Percentiles rank a stretch among this genome's conserved stretches.
Evolutionary conservation across 2,329 filamentous ascomycete genomes (phyloP).

Genomic region (Fusarium proliferatum): DNA sequence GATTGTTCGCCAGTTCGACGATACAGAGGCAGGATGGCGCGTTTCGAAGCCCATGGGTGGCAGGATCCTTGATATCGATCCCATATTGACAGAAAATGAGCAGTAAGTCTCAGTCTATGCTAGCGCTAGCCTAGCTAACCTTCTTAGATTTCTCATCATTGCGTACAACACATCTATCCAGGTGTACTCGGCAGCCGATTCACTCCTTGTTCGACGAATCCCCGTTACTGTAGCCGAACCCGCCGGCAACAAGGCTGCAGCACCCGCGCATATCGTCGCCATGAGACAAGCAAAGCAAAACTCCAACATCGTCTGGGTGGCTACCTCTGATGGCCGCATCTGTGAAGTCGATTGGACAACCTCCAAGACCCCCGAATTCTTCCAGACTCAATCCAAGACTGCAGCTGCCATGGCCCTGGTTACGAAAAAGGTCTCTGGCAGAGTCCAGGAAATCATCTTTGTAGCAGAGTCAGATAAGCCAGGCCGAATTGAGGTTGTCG

Average conservation of each 20-base stretch:
- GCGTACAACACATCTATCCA: constrained; percentile 80
- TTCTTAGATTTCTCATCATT: constrained; percentile 75
- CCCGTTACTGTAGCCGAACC: constrained; percentile 55
- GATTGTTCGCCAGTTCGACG: constrained; percentile 44
- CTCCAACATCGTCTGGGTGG: constrained; percentile 67
- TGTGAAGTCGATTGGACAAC: constrained; percentile 70
- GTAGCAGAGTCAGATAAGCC: constrained; percentile 57
- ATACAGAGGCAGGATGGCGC: constrained; percentile 62
- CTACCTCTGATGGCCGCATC: constrained; percentile 66
- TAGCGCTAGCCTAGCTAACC: constrained; percentile 22
- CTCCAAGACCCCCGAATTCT: constrained; percentile 54
- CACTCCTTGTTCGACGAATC: constrained; percentile 81
- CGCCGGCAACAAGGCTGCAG: constrained; percentile 39
- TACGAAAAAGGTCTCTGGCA: constrained; percentile 50
- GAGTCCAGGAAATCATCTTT: constrained; percentile 58
- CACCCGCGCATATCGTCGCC: constrained; percentile 53
- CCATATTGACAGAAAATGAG: constrained; percentile 70
- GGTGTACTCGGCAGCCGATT: constrained; percentile 84
- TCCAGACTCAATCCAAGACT: constrained; percentile 56
- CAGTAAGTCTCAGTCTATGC: constrained; percentile 57
- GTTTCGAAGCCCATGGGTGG: constrained; percentile 74
- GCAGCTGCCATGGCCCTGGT: constrained; percentile 60
- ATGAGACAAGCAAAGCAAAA: constrained; percentile 54
- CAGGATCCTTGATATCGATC: constrained; percentile 72
- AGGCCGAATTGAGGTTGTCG: constrained; percentile 54